Evolutionary conservation across 495 filamentous ascomycete species (phyloP), one percentile per base, ranked within the genome.

Genomic region (Penicillium soppii): DNA sequence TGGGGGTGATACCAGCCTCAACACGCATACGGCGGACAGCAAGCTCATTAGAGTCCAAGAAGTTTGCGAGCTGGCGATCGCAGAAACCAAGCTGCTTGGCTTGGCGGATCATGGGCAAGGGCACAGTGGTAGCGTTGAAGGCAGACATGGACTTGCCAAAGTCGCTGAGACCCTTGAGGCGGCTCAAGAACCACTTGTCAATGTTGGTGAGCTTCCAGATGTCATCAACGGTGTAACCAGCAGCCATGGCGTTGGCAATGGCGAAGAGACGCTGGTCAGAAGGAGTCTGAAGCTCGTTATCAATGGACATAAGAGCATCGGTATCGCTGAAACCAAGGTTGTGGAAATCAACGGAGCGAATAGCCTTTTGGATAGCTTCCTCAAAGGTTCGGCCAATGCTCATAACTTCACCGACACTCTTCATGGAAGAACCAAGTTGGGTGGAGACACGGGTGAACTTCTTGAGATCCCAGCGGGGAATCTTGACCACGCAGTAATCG

Each of bases 391-490:
- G 77, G 49, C 94, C 94, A 61, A 98, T 97, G 60, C 88, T 91
- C 94, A 98, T 97, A 48, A 98, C 94, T 67, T 98, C 94, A 60
- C 94, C 94, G 37, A 98, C 91, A 78, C 90, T 95, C 88, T 98
- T 98, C 94, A 98, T 98, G 12, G 94, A 97, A 7, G 94, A 97
- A 27, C 88, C 90, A 6, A 98, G 85, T 70, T 91, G 84, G 3
- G 91, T 97, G 7, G 92, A 97, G 16, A 97, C 94, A 47, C 94
- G 86, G 22, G 88, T 92, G 72, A 98, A 98, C 71, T 98, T 98
- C 78, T 97, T 97, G 54, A 98, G 70, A 72, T 98, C 94, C 94
- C 94, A 98, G 52, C 94, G 82, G 16, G 94, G 94, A 72, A 98
- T 98, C 80, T 98, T 98, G 48, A 98, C 94, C 20, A 97, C 94